Percentiles rank a stretch among this genome's conserved stretches.
phyloP scores from a whole-genome alignment of 1,139 yeast genomes.

The Nakaseomyces sp. region DNA sequence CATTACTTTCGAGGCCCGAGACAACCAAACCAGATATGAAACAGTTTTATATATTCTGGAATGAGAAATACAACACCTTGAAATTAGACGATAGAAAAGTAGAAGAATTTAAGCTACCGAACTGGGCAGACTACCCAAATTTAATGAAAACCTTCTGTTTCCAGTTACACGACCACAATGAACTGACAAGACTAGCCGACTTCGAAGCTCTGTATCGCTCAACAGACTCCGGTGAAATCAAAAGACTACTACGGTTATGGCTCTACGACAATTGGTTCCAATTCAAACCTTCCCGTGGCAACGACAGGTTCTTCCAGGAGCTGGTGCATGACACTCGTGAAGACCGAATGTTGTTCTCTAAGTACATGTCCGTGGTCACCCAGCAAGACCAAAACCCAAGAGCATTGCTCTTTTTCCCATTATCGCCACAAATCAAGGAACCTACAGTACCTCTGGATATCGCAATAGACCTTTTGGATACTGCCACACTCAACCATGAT shows the following conservation, averaged over 20 bases:
- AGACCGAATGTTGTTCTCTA: conserved; percentile 5
- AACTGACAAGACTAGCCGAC: conserved; percentile 19
- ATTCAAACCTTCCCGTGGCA: not conserved
- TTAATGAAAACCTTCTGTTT: conserved; percentile 15
- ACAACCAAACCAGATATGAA: conserved; percentile 7
- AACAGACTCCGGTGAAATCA: conserved; percentile 12
- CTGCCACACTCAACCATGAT: not conserved
- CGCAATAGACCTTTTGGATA: conserved; percentile 3
- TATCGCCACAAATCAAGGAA: not conserved
- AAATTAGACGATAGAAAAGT: conserved; percentile 13
- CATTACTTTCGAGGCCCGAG: conserved; percentile 1
- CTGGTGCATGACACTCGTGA: conserved; percentile 5
- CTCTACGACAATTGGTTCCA: conserved; percentile 7
- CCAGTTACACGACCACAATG: conserved; percentile 14
- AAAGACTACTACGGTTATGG: conserved; percentile 9
- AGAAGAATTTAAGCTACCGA: conserved; percentile 25
- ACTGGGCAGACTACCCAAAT: conserved; percentile 20
- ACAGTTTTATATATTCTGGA: conserved; percentile 24
- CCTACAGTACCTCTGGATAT: conserved; percentile 6
- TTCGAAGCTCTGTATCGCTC: conserved; percentile 20
- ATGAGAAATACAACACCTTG: conserved; percentile 12
- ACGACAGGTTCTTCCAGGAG: conserved; percentile 1
- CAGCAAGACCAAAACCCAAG: conserved; percentile 3
- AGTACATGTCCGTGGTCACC: conserved; percentile 6
- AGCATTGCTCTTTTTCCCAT: conserved; percentile 4